Conservation (phyloP, 2,329 filamentous ascomycete genomes). For the Sphaerulina musiva region DNA sequence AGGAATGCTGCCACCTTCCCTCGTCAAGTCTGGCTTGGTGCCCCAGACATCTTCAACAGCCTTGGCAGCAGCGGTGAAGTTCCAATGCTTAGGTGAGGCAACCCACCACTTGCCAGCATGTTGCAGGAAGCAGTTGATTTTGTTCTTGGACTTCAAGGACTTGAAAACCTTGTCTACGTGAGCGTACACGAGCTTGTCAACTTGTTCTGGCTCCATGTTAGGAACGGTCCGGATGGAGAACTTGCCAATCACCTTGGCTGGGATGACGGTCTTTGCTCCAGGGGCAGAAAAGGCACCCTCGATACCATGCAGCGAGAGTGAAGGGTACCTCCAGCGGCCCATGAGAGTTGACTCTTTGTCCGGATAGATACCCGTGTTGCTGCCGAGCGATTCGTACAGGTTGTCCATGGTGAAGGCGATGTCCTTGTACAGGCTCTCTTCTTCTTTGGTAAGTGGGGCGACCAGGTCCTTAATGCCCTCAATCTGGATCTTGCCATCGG, state of each 20-base stretch:
- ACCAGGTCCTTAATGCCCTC: slow-evolving; percentile 93
- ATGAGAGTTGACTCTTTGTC: slow-evolving; percentile 91
- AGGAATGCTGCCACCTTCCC: slow-evolving; percentile 94
- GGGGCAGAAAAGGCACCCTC: slow-evolving; percentile 91
- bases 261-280: slow-evolving; percentile 96
- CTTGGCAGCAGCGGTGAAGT: slow-evolving; percentile 90
- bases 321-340: slow-evolving; percentile 92
- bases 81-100: slow-evolving; percentile 96
- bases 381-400: slow-evolving; percentile 84
- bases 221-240: slow-evolving; percentile 97
- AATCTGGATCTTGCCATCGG: slow-evolving; percentile 85
- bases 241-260: slow-evolving; percentile 94
- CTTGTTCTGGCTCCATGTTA: slow-evolving; percentile 88
- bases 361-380: slow-evolving; percentile 75
- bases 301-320: slow-evolving; percentile 85
- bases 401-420: slow-evolving; percentile 97
- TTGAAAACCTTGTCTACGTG: slow-evolving; percentile 79
- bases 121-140: slow-evolving; percentile 66
- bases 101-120: slow-evolving; percentile 99
- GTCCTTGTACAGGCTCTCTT: slow-evolving; percentile 76
- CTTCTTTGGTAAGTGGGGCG: slow-evolving; percentile 76
- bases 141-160: slow-evolving; percentile 89
- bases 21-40: slow-evolving; percentile 86
- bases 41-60: slow-evolving; percentile 95
- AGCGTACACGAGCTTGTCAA: slow-evolving; percentile 77